Conservation (phyloP, 768 basidiomycete genomes). For the Russula dissimulans region DNA sequence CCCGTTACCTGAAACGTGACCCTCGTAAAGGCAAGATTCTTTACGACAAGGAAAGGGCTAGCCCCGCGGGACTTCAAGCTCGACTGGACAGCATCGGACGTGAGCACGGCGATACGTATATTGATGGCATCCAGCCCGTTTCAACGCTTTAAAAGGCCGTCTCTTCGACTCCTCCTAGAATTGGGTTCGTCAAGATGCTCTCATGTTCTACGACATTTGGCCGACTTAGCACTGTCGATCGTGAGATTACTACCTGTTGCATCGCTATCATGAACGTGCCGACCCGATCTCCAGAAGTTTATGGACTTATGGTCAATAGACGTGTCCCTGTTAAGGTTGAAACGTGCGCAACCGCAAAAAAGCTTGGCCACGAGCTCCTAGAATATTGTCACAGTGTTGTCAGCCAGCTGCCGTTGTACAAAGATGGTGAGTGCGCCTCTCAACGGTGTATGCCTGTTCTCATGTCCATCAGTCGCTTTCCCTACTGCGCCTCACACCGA, state of each 20-base stretch:
- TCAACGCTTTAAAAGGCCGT: too few species aligned
- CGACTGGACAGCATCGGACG: constrained; percentile 48
- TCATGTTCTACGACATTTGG: constrained; percentile 37
- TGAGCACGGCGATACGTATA: too few species aligned
- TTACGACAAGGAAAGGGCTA: constrained; percentile 79
- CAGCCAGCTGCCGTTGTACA: constrained; percentile 77
- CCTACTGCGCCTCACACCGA: too few species aligned
- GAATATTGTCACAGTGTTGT: constrained; percentile 87
- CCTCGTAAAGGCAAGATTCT: constrained; percentile 87
- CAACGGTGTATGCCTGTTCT: not conserved
- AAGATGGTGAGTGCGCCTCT: constrained; percentile 64
- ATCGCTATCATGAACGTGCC: constrained; percentile 95
- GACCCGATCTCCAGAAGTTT: constrained; percentile 87
- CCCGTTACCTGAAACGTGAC: constrained; percentile 56
- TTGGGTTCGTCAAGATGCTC: too few species aligned
- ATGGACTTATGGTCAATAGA: constrained; percentile 94
- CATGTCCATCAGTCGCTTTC: constrained; percentile 22
- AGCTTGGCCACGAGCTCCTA: constrained; percentile 92
- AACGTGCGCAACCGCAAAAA: constrained; percentile 88
- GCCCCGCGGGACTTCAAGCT: constrained; percentile 60
- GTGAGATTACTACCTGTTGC: constrained; percentile 94
- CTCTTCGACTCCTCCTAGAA: too few species aligned
- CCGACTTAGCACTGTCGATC: constrained; percentile 85
- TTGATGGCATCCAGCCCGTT: too few species aligned
- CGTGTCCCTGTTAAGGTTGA: constrained; percentile 77